Evolutionary conservation across 176 grass and related monocot species (phyloP).

Genomic region (Lolium perenne): DNA sequence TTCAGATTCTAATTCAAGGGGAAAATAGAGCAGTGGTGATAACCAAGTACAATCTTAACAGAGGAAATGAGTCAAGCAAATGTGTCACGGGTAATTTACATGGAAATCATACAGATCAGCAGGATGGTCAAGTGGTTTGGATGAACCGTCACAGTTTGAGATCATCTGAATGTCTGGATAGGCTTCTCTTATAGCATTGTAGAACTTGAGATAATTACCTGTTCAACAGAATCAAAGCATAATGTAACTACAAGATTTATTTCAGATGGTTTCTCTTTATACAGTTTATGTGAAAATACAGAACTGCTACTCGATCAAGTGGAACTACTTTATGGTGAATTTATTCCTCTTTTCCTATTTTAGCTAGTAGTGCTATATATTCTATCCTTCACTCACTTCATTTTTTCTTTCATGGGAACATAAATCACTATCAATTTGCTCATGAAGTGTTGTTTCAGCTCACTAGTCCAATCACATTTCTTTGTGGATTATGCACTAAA

Average conservation of each 20-base stretch:
- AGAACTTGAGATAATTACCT: slow-evolving; percentile 83
- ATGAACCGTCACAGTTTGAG: slow-evolving; percentile 79
- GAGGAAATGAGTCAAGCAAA: not conserved
- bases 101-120: slow-evolving; percentile 86
- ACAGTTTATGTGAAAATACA: not conserved
- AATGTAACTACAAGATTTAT: slow-evolving; percentile 13
- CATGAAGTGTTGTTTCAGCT: not conserved
- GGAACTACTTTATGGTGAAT: not conserved
- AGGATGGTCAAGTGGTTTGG: slow-evolving; percentile 69
- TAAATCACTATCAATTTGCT: slow-evolving; percentile 17
- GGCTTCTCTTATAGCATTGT: slow-evolving; percentile 64
- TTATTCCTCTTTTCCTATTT: slow-evolving; percentile 13
- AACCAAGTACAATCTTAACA: slow-evolving; percentile 12
- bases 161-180: slow-evolving; percentile 86
- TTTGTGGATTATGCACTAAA: not conserved
- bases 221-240: slow-evolving; percentile 31
- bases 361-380: not conserved
- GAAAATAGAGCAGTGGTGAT: not conserved
- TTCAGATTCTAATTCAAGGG: not conserved
- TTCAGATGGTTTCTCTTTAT: not conserved
- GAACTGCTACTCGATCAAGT: not conserved
- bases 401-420: not conserved
- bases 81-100: slow-evolving; percentile 49
- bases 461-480: not conserved
- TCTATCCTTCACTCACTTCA: not conserved